A percentile compares a stretch with the other conserved stretches of the same genome.
These are phyloP conservation scores for Pythium monospermum DNA, from an alignment of 352 stramenopile species.

Conservation along the genomic window DNA sequence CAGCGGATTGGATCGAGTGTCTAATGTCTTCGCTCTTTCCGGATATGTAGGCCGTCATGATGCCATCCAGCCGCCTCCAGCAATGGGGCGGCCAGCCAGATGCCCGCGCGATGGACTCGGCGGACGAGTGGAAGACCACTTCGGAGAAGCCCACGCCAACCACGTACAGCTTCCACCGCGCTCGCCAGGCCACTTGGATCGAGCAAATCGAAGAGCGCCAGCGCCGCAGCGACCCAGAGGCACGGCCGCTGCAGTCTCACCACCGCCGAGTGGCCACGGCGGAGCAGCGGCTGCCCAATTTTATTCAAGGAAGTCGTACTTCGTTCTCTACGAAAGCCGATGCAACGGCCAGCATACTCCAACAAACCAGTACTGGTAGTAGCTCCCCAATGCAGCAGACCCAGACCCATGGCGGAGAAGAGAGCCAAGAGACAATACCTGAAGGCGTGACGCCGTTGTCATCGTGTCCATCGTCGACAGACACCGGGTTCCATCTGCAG, in stretches of 20 bases:
- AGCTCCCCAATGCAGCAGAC: neutral
- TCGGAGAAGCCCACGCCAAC: constrained; percentile 58
- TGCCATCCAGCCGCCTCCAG: constrained; percentile 30
- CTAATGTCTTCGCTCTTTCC: neutral
- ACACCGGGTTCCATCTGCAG: too few relatives aligned
- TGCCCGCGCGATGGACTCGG: constrained; percentile 43
- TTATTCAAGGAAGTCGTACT: constrained; percentile 42
- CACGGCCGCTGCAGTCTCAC: constrained; percentile 10
- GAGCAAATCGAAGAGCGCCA: constrained; percentile 57
- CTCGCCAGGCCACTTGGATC: constrained; percentile 53
- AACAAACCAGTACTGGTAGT: neutral
- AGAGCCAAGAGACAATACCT: neutral
- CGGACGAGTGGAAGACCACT: constrained; percentile 51
- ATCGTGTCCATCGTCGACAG: too few relatives aligned
- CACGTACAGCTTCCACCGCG: constrained; percentile 52
- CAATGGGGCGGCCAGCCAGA: constrained; percentile 44
- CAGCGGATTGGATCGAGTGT: neutral
- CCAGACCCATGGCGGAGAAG: neutral
- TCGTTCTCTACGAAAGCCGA: constrained; percentile 27
- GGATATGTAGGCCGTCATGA: constrained; percentile 7
- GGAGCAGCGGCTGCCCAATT: constrained; percentile 34
- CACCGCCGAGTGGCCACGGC: neutral
- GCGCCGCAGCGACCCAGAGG: constrained; percentile 31
- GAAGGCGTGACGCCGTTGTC: neutral
- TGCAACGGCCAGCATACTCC: neutral